Base-by-base conservation (phyloP, 2,329 filamentous ascomycete species). In the Ophiostoma pallidulum region DNA sequence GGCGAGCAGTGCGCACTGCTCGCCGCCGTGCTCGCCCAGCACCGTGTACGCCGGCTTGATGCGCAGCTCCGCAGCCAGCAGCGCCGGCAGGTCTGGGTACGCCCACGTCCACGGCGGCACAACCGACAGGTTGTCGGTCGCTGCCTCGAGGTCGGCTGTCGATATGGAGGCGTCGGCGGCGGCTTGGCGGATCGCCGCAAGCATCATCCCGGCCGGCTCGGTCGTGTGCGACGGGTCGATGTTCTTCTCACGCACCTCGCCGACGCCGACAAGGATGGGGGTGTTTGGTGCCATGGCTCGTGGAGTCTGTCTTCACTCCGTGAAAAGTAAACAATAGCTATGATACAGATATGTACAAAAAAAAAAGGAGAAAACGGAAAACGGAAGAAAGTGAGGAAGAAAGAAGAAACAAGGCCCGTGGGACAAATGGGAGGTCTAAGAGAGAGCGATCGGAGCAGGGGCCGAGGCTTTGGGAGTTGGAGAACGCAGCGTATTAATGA, bases 21-120 rank as follows among this genome's bases (percentile, higher is more conserved):
- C 47, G 18, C 50, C 50, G 26, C 50, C 50, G 22, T 49, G 50
- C 4, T 43, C 16, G 18, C 50, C 47, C 4, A 50, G 14, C 4
- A 12, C 28, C 3, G 31, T 14, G 29, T 41, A 31, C 4, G 24
- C 12, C 12, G 50, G 47, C n/a, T 24, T 24, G 6, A 31, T 22
- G 4, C 28, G n/a, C 8, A 51, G 33, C 16, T 41, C 14, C 1
- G 18, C 6, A 14, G 50, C 50, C 16, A 51, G 29, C 22, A 45
- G 22, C 2, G 35, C 35, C 2, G 50, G 50, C 22, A 51, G 40
- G 20, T 51, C 43, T 3, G 35, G 28, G 39, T 51, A 51, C 9
- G 43, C 22, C 42, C 41, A 45, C 4, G 50, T 47, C 50, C 50
- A 51, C 20, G 50, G 46, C 7, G 46, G 46, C 4, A 51, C 50